Evolutionary conservation across 2,329 filamentous ascomycete species (phyloP).

Genomic region (Furcasterigmium furcatum): DNA sequence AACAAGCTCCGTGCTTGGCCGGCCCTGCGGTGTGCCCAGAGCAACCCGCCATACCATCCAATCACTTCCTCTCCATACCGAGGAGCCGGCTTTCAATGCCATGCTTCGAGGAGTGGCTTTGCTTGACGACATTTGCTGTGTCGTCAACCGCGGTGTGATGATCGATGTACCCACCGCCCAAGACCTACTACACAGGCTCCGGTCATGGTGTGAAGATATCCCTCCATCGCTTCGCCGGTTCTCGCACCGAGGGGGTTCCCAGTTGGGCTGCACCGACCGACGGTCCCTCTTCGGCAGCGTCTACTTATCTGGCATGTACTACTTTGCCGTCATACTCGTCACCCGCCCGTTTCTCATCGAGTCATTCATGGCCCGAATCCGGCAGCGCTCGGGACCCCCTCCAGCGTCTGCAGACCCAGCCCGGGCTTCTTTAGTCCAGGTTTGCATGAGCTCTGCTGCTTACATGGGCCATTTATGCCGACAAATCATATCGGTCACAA

Average conservation of each 20-base stretch:
- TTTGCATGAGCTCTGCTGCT: background rate
- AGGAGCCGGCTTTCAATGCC: background rate
- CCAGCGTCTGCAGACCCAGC: background rate
- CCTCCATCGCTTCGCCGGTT: background rate
- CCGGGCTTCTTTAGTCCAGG: background rate
- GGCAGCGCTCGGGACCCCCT: background rate
- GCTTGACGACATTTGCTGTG: background rate
- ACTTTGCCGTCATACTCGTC: background rate
- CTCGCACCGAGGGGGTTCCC: background rate
- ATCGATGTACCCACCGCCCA: background rate
- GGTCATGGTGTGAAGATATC: background rate
- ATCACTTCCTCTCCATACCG: background rate
- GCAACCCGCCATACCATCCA: background rate
- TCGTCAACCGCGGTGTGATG: background rate
- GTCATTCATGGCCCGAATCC: background rate
- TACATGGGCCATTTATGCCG: conserved; percentile 1
- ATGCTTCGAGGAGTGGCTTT: background rate
- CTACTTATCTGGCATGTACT: background rate
- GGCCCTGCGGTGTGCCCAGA: background rate
- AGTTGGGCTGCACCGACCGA: background rate
- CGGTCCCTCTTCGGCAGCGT: background rate
- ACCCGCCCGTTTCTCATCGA: background rate
- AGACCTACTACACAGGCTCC: background rate
- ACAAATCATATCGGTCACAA: background rate
- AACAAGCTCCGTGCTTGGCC: background rate